Conservation (phyloP, 179 eudicot species). For the Camellia oleifera region DNA sequence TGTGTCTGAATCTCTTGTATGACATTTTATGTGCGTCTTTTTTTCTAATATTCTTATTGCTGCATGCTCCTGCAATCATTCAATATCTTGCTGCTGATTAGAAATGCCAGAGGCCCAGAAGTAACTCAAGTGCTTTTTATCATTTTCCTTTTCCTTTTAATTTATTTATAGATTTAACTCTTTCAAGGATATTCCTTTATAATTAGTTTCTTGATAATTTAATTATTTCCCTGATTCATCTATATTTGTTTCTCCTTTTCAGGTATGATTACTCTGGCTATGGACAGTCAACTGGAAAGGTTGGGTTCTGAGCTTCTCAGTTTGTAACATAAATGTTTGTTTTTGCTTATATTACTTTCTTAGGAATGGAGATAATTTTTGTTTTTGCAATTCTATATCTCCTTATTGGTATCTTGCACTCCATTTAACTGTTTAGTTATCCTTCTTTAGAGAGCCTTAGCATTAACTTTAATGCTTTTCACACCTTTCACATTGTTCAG, state of each 20-base stretch:
- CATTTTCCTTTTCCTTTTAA: neutral
- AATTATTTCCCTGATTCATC: slow-evolving; percentile 5
- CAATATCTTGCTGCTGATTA: neutral
- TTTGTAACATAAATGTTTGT: neutral
- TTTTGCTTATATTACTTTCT: neutral
- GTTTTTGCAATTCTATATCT: neutral
- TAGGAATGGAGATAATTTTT: neutral
- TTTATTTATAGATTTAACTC: neutral
- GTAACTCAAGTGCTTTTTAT: too few species aligned
- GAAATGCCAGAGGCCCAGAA: neutral
- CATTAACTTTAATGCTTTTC: neutral
- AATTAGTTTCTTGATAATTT: neutral
- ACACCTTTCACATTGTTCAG: slow-evolving; percentile 3
- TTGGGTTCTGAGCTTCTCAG: slow-evolving; percentile 21
- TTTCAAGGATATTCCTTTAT: neutral
- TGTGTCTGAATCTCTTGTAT: neutral
- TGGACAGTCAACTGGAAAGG: slow-evolving; percentile 98
- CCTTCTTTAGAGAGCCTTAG: slow-evolving; percentile 8
- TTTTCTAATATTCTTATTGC: neutral
- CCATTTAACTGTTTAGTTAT: neutral
- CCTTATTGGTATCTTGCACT: neutral
- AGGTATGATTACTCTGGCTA: slow-evolving; percentile 99
- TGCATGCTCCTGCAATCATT: neutral
- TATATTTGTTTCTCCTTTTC: slow-evolving; percentile 11
- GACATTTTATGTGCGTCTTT: neutral